Conservation (phyloP, 352 stramenopile species). For the Phytophthora cactorum region DNA sequence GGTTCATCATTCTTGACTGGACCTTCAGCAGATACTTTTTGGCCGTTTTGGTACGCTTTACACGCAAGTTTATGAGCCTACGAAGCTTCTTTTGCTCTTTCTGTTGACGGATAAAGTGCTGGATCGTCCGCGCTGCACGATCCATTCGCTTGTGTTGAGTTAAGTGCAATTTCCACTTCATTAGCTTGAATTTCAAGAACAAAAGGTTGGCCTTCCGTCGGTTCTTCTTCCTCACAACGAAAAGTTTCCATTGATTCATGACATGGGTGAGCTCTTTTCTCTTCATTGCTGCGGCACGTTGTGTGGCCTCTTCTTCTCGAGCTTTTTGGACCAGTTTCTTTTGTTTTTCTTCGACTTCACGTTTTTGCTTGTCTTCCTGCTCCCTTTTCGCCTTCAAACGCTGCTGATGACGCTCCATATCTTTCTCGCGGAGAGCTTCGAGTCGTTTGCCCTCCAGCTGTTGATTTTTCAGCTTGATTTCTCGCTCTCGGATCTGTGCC, state of each 20-base stretch:
- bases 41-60: conserved; percentile 60
- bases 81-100: conserved; percentile 35
- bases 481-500: conserved; percentile 57
- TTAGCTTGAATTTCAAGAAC: conserved; percentile 71
- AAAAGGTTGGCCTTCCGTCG: conserved; percentile 54
- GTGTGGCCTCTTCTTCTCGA: conserved; percentile 53
- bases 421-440: conserved; percentile 57
- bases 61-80: conserved; percentile 47
- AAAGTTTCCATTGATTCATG: conserved; percentile 46
- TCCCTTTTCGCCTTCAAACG: conserved; percentile 59
- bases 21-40: conserved; percentile 64
- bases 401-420: conserved; percentile 60
- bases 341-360: conserved; percentile 48
- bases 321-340: conserved; percentile 54
- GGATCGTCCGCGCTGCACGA: conserved; percentile 43
- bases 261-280: conserved; percentile 30
- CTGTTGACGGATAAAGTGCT: conserved; percentile 33
- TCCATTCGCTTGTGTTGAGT: conserved; percentile 30
- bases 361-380: conserved; percentile 51
- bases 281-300: conserved; percentile 38
- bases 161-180: conserved; percentile 60
- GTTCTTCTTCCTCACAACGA: conserved; percentile 44
- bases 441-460: conserved; percentile 65
- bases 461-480: conserved; percentile 54
- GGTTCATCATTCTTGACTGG: conserved; percentile 47